A percentile compares a stretch with the other conserved stretches of the same genome.
Evolutionary conservation across 1,284 basidiomycete genomes (phyloP).

Genomic region (Somion occarium): DNA sequence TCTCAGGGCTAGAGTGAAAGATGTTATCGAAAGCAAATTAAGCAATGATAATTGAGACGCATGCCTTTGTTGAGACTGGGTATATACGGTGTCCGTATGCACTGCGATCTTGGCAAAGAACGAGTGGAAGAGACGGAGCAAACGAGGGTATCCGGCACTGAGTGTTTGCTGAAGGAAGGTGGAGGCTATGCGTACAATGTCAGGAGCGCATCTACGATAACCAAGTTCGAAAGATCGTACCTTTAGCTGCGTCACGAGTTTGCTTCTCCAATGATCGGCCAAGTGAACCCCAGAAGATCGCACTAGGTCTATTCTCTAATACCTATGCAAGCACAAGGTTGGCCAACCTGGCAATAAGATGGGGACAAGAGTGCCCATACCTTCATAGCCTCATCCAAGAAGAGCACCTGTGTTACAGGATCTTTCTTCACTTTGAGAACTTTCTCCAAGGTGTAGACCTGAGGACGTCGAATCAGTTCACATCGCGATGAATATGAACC

Average conservation of each 20-base stretch:
- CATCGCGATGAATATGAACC: not conserved
- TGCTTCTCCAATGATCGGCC: conserved; percentile 78
- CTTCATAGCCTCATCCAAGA: conserved; percentile 91
- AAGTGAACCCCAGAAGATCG: conserved; percentile 87
- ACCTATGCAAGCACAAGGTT: conserved; percentile 30
- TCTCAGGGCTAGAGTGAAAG: conserved; percentile 85
- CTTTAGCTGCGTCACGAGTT: conserved; percentile 70
- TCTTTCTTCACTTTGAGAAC: conserved; percentile 89
- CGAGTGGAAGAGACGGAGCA: conserved; percentile 89
- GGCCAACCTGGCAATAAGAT: not conserved
- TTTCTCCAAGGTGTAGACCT: conserved; percentile 94
- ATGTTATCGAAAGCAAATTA: too few relatives aligned
- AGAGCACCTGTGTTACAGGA: conserved; percentile 68
- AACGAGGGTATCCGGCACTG: conserved; percentile 77
- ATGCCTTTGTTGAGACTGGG: conserved; percentile 77
- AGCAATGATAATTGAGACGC: conserved; percentile 10
- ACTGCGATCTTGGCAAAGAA: conserved; percentile 94
- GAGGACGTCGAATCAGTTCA: not conserved
- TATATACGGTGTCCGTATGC: conserved; percentile 91
- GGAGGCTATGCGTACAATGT: conserved; percentile 64
- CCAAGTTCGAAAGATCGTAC: conserved; percentile 35
- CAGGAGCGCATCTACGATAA: too few relatives aligned
- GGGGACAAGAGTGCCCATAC: conserved; percentile 31
- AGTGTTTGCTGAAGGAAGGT: conserved; percentile 86
- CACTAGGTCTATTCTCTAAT: conserved; percentile 86